A percentile compares a stretch with the other conserved stretches of the same genome.
phyloP scores from a whole-genome alignment of 805 yeast genomes.

The Schwanniomyces polymorphus region DNA sequence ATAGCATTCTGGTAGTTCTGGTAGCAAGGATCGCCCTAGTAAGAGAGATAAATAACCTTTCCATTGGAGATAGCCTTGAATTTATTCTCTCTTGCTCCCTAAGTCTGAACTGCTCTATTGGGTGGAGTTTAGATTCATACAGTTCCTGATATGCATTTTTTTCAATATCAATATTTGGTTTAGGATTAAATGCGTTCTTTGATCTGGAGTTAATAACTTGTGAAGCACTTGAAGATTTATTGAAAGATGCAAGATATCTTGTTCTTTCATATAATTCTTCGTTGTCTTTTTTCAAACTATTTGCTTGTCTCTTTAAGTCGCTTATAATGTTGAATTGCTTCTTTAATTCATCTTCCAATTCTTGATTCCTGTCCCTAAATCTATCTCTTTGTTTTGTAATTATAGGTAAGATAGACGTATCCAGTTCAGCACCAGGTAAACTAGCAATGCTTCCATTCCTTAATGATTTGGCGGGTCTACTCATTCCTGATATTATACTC shows the following conservation, averaged over 20 bases:
- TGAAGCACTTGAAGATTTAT: conserved; percentile 5
- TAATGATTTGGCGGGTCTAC: conserved; percentile 28
- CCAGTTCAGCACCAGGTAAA: conserved; percentile 21
- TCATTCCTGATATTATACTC: conserved; percentile 63
- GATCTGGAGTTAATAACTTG: conserved; percentile 11
- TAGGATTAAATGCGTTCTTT: conserved; percentile 26
- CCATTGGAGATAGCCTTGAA: conserved; percentile 72
- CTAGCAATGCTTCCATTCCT: conserved; percentile 19
- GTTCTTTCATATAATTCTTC: conserved; percentile 77
- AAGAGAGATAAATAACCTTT: conserved; percentile 70
- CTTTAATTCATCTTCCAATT: conserved; percentile 79
- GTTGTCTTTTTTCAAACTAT: conserved; percentile 68
- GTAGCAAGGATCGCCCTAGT: conserved; percentile 78
- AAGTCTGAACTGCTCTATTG: conserved; percentile 78
- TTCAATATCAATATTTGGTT: conserved; percentile 50
- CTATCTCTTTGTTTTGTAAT: conserved; percentile 95
- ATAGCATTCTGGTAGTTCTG: conserved; percentile 66
- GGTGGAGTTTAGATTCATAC: conserved; percentile 79
- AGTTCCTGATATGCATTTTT: conserved; percentile 54
- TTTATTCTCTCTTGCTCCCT: conserved; percentile 74
- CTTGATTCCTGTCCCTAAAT: conserved; percentile 78
- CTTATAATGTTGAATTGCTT: conserved; percentile 52
- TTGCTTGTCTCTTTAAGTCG: conserved; percentile 65
- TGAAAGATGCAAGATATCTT: conserved; percentile 59
- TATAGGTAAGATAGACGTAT: conserved; percentile 67